phyloP scores from a whole-genome alignment of 2,329 filamentous ascomycete genomes.

The Microdochium bolleyi region DNA sequence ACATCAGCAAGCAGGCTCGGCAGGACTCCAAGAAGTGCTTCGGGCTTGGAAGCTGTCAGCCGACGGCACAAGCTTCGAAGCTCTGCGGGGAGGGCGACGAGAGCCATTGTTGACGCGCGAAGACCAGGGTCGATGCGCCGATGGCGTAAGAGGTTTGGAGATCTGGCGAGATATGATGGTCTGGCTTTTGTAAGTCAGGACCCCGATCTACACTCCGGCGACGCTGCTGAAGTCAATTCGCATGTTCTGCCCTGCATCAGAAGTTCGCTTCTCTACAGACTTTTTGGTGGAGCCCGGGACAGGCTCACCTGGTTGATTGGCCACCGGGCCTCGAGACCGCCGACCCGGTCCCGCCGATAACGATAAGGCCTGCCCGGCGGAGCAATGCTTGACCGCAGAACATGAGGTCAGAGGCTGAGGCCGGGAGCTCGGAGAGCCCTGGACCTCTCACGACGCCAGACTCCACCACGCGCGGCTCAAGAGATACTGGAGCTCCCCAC shows the following conservation, averaged over 20 bases:
- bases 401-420: background rate
- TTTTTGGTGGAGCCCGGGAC: background rate
- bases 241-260: background rate
- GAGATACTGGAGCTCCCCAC: background rate
- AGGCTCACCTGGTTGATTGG: background rate
- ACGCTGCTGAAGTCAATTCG: background rate
- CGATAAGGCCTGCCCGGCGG: background rate
- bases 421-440: too few relatives aligned
- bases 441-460: background rate
- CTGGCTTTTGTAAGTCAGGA: background rate
- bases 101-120: slow-evolving; percentile 10
- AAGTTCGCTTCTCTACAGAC: background rate
- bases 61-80: slow-evolving; percentile 59
- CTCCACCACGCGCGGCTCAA: background rate
- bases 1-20: slow-evolving; percentile 59
- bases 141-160: background rate
- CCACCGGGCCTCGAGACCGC: background rate
- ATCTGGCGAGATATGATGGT: background rate
- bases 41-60: slow-evolving; percentile 62
- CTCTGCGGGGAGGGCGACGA: slow-evolving; percentile 42
- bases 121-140: background rate
- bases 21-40: slow-evolving; percentile 66
- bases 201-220: too few relatives aligned
- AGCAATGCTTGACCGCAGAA: background rate
- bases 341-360: background rate